A percentile compares a stretch with the other conserved stretches of the same genome.
phyloP scores from a whole-genome alignment of 2,329 filamentous ascomycete genomes.

The Hypomyces perniciosus region DNA sequence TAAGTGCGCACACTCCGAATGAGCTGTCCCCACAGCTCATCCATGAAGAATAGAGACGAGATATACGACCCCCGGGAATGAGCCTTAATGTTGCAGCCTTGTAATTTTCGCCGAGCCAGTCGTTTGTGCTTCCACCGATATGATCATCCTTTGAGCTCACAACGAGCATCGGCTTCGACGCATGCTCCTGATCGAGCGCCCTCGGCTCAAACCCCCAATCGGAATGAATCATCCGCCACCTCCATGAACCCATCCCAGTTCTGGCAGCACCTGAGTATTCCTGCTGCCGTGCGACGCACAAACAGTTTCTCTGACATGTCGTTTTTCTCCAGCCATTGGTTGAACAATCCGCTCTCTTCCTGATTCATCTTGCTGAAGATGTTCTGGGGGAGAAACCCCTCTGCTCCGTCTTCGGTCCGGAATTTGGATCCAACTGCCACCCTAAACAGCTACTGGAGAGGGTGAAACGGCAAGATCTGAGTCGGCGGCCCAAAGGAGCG shows the following conservation, averaged over 20 bases:
- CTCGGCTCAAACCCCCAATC: constrained; percentile 20
- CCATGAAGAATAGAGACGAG: constrained; percentile 17
- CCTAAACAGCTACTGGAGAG: constrained; percentile 14
- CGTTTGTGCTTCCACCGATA: constrained; percentile 16
- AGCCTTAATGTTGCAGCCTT: constrained; percentile 9
- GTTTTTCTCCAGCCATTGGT: constrained; percentile 6
- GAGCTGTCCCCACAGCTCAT: constrained; percentile 17
- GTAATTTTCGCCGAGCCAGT: constrained; percentile 18
- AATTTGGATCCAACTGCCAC: too few relatives aligned
- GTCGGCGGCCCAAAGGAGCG: constrained; percentile 15
- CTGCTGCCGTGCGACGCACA: constrained; percentile 10
- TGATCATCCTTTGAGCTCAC: constrained; percentile 14
- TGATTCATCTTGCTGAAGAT: constrained; percentile 15
- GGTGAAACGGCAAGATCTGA: constrained; percentile 12
- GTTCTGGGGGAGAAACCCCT: constrained; percentile 10
- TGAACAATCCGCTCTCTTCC: constrained; percentile 11
- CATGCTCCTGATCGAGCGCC: constrained; percentile 14
- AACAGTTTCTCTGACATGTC: constrained; percentile 6
- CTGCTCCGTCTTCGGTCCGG: constrained; percentile 13
- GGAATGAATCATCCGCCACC: constrained; percentile 18
- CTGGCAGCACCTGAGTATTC: constrained; percentile 10
- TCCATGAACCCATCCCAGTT: constrained; percentile 22
- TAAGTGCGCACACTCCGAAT: too few relatives aligned
- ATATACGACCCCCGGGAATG: constrained; percentile 18
- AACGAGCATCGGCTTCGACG: constrained; percentile 16